Evolutionary conservation across 768 basidiomycete genomes (phyloP).

Genomic region (Crucibulum laeve): DNA sequence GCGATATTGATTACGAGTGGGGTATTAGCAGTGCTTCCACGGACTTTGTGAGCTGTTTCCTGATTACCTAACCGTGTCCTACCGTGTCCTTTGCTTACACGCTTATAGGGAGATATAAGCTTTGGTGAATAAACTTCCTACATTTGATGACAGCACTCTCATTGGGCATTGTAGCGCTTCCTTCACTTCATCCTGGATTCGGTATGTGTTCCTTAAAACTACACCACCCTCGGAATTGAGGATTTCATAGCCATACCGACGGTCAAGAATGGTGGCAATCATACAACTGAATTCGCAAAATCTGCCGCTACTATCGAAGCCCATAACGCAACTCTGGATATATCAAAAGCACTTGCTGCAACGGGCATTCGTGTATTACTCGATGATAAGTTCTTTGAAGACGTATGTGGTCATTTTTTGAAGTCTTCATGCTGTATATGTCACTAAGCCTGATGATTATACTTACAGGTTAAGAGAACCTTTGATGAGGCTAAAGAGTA

Average conservation of each 20-base stretch:
- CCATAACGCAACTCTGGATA: slow-evolving; percentile 62
- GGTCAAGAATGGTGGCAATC: slow-evolving; percentile 67
- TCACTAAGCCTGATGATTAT: neutral
- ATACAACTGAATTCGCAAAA: slow-evolving; percentile 64
- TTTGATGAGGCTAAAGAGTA: slow-evolving; percentile 40
- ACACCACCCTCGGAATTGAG: neutral
- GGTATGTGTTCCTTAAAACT: slow-evolving; percentile 28
- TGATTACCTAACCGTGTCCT: neutral
- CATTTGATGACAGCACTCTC: neutral
- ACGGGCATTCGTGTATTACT: slow-evolving; percentile 64
- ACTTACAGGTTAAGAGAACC: slow-evolving; percentile 42
- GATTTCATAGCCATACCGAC: slow-evolving; percentile 82
- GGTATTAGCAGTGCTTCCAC: slow-evolving; percentile 73
- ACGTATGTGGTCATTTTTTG: slow-evolving; percentile 34
- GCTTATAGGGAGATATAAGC: slow-evolving; percentile 62
- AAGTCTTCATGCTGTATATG: too few species aligned
- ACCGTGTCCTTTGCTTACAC: neutral
- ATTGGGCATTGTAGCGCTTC: slow-evolving; percentile 35
- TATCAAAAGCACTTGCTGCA: slow-evolving; percentile 69
- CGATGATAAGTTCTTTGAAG: slow-evolving; percentile 59
- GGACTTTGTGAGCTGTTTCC: slow-evolving; percentile 60
- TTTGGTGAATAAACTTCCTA: slow-evolving; percentile 42
- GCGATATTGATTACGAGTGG: slow-evolving; percentile 58
- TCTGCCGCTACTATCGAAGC: slow-evolving; percentile 57
- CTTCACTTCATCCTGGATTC: slow-evolving; percentile 72